phyloP scores from a whole-genome alignment of 1,284 basidiomycete species.

The Omphalotus olearius region DNA sequence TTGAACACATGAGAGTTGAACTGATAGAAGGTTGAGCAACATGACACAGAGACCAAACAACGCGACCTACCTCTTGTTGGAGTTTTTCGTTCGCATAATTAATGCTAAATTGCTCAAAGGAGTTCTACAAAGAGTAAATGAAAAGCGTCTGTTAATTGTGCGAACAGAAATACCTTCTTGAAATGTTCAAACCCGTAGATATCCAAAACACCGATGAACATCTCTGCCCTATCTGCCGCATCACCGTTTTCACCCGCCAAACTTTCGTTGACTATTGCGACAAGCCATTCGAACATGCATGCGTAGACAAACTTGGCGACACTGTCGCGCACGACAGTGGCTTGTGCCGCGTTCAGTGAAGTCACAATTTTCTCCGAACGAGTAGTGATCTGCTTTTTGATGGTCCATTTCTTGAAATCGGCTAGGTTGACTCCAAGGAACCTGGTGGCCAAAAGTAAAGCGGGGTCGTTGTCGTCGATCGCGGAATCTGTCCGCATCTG shows the following conservation, averaged over 20 bases:
- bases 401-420: slow-evolving; percentile 99
- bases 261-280: slow-evolving; percentile 95
- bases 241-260: slow-evolving; percentile 87
- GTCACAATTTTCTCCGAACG: slow-evolving; percentile 96
- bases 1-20: slow-evolving; percentile 99
- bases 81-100: slow-evolving; percentile 99
- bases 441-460: slow-evolving; percentile 78
- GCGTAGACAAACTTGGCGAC: slow-evolving; percentile 99
- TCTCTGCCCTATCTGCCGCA: slow-evolving; percentile 83
- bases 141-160: slow-evolving; percentile 11
- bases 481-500: slow-evolving; percentile 80
- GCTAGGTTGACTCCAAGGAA: slow-evolving; percentile 87
- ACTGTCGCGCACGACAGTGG: slow-evolving; percentile 93
- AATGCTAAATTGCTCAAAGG: slow-evolving; percentile 99
- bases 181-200: slow-evolving; percentile 97
- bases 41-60: neutral
- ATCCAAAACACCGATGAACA: slow-evolving; percentile 99
- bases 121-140: slow-evolving; percentile 64
- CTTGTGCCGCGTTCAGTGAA: slow-evolving; percentile 81
- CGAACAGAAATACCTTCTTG: slow-evolving; percentile 64
- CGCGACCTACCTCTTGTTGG: slow-evolving; percentile 76
- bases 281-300: slow-evolving; percentile 98
- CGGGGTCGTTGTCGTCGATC: slow-evolving; percentile 83
- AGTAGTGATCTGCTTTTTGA: slow-evolving; percentile 97
- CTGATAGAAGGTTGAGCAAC: slow-evolving; percentile 34